phyloP scores from a whole-genome alignment of 768 basidiomycete species.

The Dioszegia crocea region DNA sequence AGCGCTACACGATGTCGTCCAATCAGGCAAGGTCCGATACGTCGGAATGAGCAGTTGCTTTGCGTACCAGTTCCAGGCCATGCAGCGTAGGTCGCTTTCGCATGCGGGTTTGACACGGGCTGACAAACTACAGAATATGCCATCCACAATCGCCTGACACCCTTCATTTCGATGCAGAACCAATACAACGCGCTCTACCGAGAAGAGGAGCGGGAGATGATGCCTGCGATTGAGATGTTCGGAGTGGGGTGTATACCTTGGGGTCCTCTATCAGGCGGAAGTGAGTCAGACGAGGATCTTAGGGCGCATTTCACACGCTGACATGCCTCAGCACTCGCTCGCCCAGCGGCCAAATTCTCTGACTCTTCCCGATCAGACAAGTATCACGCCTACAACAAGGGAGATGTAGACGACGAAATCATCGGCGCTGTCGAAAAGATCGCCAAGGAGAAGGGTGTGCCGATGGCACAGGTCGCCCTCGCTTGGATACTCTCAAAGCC shows the following conservation, averaged over 20 bases:
- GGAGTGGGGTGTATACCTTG: conserved; percentile 61
- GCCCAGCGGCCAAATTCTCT: conserved; percentile 28
- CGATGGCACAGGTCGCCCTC: conserved; percentile 58
- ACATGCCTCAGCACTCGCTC: conserved; percentile 39
- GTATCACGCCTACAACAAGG: background rate
- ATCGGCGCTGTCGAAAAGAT: conserved; percentile 57
- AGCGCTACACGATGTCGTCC: conserved; percentile 53
- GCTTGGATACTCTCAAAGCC: conserved; percentile 57
- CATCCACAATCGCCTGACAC: conserved; percentile 59
- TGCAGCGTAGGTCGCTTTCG: conserved; percentile 37
- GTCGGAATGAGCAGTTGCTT: conserved; percentile 52
- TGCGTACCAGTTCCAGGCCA: conserved; percentile 48
- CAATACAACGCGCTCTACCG: conserved; percentile 62
- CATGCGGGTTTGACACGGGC: no score
- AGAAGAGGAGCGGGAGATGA: conserved; percentile 57
- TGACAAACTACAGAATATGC: conserved; percentile 68
- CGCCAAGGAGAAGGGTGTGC: conserved; percentile 56
- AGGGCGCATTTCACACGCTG: conserved; percentile 4
- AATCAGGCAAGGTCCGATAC: conserved; percentile 50
- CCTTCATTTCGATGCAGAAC: conserved; percentile 69
- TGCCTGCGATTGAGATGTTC: conserved; percentile 46
- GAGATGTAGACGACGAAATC: conserved; percentile 23
- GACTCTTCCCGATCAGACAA: no score
- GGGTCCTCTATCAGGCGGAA: no score
- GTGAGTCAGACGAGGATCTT: conserved; percentile 52